Percentiles rank a stretch among this genome's conserved stretches.
Evolutionary conservation across 2,329 filamentous ascomycete genomes (phyloP).

Genomic region (Juglanconis sp.): DNA sequence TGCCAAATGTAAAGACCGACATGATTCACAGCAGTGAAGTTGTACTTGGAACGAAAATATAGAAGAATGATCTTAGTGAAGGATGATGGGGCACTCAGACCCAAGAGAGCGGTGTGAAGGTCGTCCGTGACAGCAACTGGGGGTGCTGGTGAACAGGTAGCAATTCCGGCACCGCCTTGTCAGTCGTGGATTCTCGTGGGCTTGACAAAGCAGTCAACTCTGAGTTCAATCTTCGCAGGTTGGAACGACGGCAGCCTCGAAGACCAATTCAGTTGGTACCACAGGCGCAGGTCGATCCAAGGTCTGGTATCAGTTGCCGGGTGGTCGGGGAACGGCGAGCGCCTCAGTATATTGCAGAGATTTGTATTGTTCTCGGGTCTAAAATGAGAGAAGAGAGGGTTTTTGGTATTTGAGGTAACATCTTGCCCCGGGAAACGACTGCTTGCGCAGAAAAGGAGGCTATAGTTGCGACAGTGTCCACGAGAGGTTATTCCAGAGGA

Average conservation of each 20-base stretch:
- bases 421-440: constrained; percentile 27
- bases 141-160: background rate
- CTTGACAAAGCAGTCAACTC: too few species aligned
- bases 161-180: background rate
- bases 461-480: constrained; percentile 1
- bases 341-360: constrained; percentile 12
- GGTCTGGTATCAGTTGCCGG: background rate
- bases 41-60: background rate
- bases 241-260: too few species aligned
- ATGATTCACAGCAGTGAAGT: constrained; percentile 56
- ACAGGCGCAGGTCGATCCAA: too few species aligned
- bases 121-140: background rate
- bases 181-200: too few species aligned
- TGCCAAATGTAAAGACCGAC: constrained; percentile 93
- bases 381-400: background rate
- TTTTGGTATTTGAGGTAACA: constrained; percentile 36
- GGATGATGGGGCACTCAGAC: background rate
- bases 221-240: too few species aligned
- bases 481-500: too few species aligned
- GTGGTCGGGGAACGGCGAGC: background rate
- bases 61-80: background rate
- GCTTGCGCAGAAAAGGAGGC: constrained; percentile 5
- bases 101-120: constrained; percentile 10
- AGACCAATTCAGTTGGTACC: too few species aligned
- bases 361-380: constrained; percentile 17